phyloP scores from a whole-genome alignment of 495 filamentous ascomycete species.

The Lasiosphaeria hispida region DNA sequence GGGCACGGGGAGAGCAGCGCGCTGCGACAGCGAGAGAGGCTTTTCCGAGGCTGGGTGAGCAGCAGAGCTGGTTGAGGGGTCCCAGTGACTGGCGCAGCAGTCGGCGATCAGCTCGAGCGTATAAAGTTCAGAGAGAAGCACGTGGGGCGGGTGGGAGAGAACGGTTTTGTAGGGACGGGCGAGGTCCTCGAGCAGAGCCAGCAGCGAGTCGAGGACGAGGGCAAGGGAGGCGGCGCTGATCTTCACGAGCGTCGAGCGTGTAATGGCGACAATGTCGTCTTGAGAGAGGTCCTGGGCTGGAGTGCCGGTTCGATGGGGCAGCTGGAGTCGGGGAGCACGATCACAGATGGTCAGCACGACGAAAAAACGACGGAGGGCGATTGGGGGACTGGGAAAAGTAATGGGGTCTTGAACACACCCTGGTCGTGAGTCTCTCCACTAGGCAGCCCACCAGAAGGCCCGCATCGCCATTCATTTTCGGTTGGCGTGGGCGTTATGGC shows the following conservation, averaged over 20 bases:
- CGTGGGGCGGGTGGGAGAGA: constrained; percentile 48
- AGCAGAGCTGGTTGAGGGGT: constrained; percentile 9
- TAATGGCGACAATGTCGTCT: constrained; percentile 60
- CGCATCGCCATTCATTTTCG: constrained; percentile 59
- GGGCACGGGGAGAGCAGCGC: constrained; percentile 25
- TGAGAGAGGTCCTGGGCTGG: constrained; percentile 54
- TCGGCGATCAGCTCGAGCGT: constrained; percentile 60
- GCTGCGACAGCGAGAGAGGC: constrained; percentile 27
- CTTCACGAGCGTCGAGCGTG: constrained; percentile 59
- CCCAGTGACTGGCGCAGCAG: constrained; percentile 60
- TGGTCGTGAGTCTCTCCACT: constrained; percentile 61
- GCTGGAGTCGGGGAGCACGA: constrained; percentile 34
- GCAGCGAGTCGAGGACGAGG: constrained; percentile 55
- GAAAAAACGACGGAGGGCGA: neutral
- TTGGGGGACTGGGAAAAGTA: neutral
- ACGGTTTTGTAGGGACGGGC: constrained; percentile 45
- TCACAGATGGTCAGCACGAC: neutral
- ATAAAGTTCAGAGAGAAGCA: constrained; percentile 59
- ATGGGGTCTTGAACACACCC: constrained; percentile 42
- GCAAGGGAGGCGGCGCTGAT: constrained; percentile 54
- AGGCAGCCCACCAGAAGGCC: constrained; percentile 62
- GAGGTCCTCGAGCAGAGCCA: constrained; percentile 50
- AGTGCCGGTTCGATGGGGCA: constrained; percentile 63
- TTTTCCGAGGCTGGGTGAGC: constrained; percentile 24
- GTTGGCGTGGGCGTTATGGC: constrained; percentile 13